Evolutionary conservation across 441 rosid species (phyloP).

Genomic region (Capsella rubella): DNA sequence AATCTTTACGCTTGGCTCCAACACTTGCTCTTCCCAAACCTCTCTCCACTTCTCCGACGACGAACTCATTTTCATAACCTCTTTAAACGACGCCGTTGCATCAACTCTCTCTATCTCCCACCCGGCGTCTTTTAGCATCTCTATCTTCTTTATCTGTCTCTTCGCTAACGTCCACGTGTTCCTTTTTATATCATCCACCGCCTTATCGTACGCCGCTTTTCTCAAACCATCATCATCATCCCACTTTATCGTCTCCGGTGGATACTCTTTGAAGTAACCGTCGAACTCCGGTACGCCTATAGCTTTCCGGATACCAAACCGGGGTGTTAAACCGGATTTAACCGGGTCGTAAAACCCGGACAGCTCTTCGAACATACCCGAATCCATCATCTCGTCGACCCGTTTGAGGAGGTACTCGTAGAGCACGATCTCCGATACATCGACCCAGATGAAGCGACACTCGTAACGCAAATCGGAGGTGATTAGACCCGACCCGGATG

Average conservation of each 20-base stretch:
- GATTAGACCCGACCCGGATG: constrained; percentile 43
- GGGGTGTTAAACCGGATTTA: constrained; percentile 31
- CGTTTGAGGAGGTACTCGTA: constrained; percentile 60
- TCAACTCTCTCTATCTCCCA: constrained; percentile 79
- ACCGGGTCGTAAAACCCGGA: constrained; percentile 53
- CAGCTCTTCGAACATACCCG: constrained; percentile 84
- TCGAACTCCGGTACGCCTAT: constrained; percentile 93
- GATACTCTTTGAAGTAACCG: constrained; percentile 56
- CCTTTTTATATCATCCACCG: constrained; percentile 69
- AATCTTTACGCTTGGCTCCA: constrained; percentile 80
- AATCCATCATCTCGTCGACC: constrained; percentile 89
- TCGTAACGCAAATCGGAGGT: constrained; percentile 60
- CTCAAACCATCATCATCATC: constrained; percentile 14
- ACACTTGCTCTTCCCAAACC: constrained; percentile 70
- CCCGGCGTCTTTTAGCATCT: constrained; percentile 56
- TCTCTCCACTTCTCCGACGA: constrained; percentile 51
- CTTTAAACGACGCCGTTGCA: constrained; percentile 71
- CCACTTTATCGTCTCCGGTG: constrained; percentile 37
- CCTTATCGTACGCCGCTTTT: constrained; percentile 61
- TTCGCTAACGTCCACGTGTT: constrained; percentile 81
- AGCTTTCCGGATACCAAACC: constrained; percentile 67
- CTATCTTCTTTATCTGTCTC: constrained; percentile 73
- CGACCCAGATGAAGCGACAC: constrained; percentile 88
- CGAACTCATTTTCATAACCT: constrained; percentile 48
- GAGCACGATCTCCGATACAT: constrained; percentile 63